phyloP scores from a whole-genome alignment of 345 rosid species.

The Citrus sp. region DNA sequence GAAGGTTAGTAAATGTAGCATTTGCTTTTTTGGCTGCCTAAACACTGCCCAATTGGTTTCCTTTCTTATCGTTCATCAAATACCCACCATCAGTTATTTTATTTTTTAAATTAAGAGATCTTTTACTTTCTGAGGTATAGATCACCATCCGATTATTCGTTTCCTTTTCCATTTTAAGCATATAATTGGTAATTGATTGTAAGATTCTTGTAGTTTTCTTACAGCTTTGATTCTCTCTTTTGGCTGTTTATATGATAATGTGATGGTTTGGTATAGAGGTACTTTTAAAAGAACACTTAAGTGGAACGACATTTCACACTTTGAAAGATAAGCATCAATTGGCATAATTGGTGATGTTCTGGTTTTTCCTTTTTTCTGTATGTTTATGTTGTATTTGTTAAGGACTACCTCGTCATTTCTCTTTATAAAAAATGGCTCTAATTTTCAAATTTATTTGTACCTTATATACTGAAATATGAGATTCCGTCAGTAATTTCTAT shows the following conservation, averaged over 20 bases:
- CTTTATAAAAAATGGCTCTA: neutral
- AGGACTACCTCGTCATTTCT: neutral
- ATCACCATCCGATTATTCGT: neutral
- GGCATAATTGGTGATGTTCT: conserved; percentile 3
- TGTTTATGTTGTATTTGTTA: neutral
- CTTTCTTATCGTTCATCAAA: neutral
- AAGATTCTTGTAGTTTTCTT: no score
- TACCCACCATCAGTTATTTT: neutral
- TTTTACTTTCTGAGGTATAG: neutral
- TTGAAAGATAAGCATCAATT: conserved; percentile 9
- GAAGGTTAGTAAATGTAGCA: neutral
- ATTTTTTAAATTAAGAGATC: neutral
- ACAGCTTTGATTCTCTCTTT: neutral
- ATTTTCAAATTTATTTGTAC: neutral
- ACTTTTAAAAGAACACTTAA: neutral
- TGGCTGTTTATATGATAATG: neutral
- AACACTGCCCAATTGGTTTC: neutral
- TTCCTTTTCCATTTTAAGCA: neutral
- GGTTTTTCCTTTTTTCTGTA: neutral
- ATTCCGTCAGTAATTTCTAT: neutral
- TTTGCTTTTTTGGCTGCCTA: conserved; percentile 11
- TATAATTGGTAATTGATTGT: no score
- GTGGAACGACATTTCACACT: neutral
- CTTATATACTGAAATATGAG: neutral
- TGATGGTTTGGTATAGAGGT: neutral